Evolutionary conservation across 306 rosid species (phyloP).

Genomic region (Vigna unguiculata): DNA sequence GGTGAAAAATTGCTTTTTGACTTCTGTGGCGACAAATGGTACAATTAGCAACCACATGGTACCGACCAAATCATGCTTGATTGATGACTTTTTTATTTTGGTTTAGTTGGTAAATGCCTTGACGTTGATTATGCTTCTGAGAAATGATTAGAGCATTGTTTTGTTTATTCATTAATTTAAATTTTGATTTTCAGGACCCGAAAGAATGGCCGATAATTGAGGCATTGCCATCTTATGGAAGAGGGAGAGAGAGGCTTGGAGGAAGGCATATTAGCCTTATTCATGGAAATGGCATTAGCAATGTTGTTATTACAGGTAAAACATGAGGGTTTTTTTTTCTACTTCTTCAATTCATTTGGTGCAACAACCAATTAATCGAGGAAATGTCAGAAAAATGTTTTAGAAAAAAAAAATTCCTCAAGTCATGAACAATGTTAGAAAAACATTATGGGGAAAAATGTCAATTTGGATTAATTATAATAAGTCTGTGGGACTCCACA

Average conservation of each 20-base stretch:
- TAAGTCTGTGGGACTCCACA: slow-evolving; percentile 5
- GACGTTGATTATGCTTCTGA: slow-evolving; percentile 18
- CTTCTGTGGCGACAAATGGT: slow-evolving; percentile 4
- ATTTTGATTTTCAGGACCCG: slow-evolving; percentile 60
- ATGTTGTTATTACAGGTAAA: slow-evolving; percentile 92
- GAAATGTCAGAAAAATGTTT: neutral
- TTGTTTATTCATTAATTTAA: neutral
- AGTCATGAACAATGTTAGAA: neutral
- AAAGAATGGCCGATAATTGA: slow-evolving; percentile 89
- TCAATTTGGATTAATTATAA: neutral
- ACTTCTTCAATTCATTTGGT: neutral
- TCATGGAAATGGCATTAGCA: slow-evolving; percentile 83
- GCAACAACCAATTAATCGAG: neutral
- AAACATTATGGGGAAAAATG: slow-evolving; percentile 11
- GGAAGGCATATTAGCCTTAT: slow-evolving; percentile 96
- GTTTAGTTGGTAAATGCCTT: neutral
- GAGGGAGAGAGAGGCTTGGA: slow-evolving; percentile 96
- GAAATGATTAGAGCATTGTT: slow-evolving; percentile 9
- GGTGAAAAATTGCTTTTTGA: slow-evolving; percentile 41
- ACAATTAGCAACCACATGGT: slow-evolving; percentile 29
- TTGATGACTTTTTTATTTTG: neutral
- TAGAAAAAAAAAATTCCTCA: neutral
- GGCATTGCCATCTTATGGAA: slow-evolving; percentile 91
- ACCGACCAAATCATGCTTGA: slow-evolving; percentile 37
- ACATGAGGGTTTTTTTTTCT: neutral